A percentile compares a stretch with the other conserved stretches of the same genome.
Evolutionary conservation across 768 basidiomycete species (phyloP).

Genomic region (Krasilnikovozyma curviuscula): DNA sequence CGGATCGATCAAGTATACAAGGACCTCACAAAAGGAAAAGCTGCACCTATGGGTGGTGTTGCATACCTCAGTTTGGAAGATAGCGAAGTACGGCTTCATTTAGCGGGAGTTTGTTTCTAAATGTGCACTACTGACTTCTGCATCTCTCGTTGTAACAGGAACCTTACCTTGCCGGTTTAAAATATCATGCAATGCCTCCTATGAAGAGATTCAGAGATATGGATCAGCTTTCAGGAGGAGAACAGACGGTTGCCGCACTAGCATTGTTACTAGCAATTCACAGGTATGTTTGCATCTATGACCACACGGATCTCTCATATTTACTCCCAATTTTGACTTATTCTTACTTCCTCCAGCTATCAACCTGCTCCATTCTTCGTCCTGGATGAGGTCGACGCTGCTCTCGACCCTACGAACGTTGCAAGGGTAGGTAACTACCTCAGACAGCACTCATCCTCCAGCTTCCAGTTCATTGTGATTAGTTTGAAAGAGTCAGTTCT

Average conservation of each 20-base stretch:
- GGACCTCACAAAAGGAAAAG: constrained; percentile 87
- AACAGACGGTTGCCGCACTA: constrained; percentile 96
- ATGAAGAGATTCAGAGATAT: constrained; percentile 99
- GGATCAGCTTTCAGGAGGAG: constrained; percentile 95
- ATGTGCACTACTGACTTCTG: neutral
- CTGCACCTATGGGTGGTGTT: constrained; percentile 82
- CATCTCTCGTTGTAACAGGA: constrained; percentile 32
- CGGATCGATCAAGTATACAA: constrained; percentile 92
- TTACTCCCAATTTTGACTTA: no score
- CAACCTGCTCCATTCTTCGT: constrained; percentile 97
- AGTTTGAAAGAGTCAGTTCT: constrained; percentile 62
- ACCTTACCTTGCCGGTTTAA: constrained; percentile 73
- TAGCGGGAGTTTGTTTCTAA: neutral
- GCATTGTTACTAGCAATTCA: constrained; percentile 93
- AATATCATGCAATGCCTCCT: constrained; percentile 98
- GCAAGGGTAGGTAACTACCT: constrained; percentile 90
- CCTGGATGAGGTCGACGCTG: constrained; percentile 94
- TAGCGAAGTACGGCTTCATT: constrained; percentile 46
- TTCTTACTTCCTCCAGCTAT: constrained; percentile 37
- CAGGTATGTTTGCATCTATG: constrained; percentile 35
- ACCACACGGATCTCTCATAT: neutral
- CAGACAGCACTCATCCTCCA: constrained; percentile 55
- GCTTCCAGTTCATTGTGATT: constrained; percentile 93
- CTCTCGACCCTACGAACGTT: constrained; percentile 95
- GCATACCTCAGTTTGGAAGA: constrained; percentile 93